phyloP scores from a whole-genome alignment of 1,139 yeast genomes.

The Nematodospora anomalae region DNA sequence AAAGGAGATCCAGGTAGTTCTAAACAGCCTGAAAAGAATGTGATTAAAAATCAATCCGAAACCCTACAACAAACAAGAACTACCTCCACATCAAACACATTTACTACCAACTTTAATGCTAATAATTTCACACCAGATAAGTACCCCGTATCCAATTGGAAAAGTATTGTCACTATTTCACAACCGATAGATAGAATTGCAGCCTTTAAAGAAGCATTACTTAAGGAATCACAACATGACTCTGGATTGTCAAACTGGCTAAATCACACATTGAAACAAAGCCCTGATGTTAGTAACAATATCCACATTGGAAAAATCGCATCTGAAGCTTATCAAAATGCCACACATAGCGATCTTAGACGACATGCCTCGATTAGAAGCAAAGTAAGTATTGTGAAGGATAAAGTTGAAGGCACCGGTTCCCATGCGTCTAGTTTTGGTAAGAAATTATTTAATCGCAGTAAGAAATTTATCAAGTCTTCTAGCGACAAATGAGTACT shows the following conservation, averaged over 20 bases:
- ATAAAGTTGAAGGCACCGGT: constrained; percentile 45
- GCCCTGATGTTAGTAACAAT: constrained; percentile 29
- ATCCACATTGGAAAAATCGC: constrained; percentile 49
- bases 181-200: constrained; percentile 45
- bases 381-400: constrained; percentile 44
- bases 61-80: background rate
- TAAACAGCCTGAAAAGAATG: background rate
- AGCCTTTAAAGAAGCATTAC: constrained; percentile 42
- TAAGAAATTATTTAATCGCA: constrained; percentile 40
- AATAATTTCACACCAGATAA: constrained; percentile 8
- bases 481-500: background rate
- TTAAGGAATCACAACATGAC: constrained; percentile 39
- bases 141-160: constrained; percentile 47
- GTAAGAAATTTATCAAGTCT: constrained; percentile 36
- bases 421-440: constrained; percentile 45
- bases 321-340: constrained; percentile 48
- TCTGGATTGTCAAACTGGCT: constrained; percentile 54
- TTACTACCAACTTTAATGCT: constrained; percentile 1
- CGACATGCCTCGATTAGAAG: constrained; percentile 45
- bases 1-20: constrained; percentile 10
- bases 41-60: too few relatives aligned
- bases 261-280: constrained; percentile 35
- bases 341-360: constrained; percentile 44
- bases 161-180: constrained; percentile 41
- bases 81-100: constrained; percentile 5